Evolutionary conservation across 192 early-diverging fungal genomes (phyloP).

Genomic region (Coemansia aciculifera): DNA sequence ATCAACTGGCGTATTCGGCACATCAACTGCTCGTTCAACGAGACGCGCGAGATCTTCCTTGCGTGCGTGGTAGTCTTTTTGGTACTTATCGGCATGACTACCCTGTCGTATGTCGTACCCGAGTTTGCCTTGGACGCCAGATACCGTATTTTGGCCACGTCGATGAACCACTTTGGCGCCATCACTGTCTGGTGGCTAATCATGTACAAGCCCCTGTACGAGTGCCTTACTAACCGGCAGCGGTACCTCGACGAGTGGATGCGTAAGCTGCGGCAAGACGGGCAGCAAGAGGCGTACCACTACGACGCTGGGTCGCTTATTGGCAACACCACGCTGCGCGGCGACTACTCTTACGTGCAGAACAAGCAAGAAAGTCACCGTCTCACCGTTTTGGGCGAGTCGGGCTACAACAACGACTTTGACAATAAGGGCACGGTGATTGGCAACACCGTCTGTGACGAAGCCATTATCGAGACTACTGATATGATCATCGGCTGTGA

Average conservation of each 20-base stretch:
- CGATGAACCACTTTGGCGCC: conserved; percentile 37
- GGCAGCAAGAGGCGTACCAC: conserved; percentile 34
- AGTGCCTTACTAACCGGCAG: conserved; percentile 27
- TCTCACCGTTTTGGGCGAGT: neutral
- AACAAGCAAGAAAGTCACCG: neutral
- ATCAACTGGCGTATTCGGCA: conserved; percentile 46
- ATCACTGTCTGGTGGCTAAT: conserved; percentile 46
- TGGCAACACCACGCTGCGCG: conserved; percentile 6
- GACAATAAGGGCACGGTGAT: neutral
- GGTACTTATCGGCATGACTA: conserved; percentile 32
- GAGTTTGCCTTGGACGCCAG: conserved; percentile 14
- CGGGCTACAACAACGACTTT: neutral
- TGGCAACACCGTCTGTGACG: neutral
- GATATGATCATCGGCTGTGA: neutral
- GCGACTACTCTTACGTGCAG: conserved; percentile 4
- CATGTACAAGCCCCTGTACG: conserved; percentile 36
- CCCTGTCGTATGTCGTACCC: conserved; percentile 32
- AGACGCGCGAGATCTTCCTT: conserved; percentile 36
- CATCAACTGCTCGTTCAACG: conserved; percentile 55
- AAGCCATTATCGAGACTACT: conserved; percentile 2
- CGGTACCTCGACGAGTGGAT: conserved; percentile 30
- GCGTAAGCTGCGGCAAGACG: conserved; percentile 32
- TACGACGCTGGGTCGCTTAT: conserved; percentile 10
- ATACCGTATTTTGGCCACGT: conserved; percentile 33
- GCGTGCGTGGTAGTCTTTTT: conserved; percentile 34